Conservation (phyloP, 805 yeast species). For the Cyberlindnera xylosilytica region DNA sequence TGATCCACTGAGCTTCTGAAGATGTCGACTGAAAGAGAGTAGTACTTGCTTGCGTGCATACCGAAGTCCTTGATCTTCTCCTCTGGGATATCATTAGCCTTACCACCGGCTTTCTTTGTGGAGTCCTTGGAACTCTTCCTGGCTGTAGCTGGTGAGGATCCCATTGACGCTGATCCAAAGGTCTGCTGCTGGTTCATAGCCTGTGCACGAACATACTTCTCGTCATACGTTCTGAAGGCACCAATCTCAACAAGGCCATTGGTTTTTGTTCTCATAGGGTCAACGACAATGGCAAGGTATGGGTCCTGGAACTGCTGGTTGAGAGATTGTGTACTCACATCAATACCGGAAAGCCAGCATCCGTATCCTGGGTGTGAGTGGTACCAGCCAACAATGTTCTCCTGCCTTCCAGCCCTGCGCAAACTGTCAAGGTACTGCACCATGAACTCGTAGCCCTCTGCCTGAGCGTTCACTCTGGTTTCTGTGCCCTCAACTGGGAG, state of each 20-base stretch:
- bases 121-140: not conserved
- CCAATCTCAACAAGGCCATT: constrained; percentile 78
- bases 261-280: constrained; percentile 65
- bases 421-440: constrained; percentile 67
- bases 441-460: constrained; percentile 94
- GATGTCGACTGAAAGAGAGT: constrained; percentile 59
- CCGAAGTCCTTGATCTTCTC: constrained; percentile 66
- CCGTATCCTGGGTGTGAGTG: constrained; percentile 99
- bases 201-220: constrained; percentile 24
- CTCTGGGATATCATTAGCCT: constrained; percentile 36
- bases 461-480: constrained; percentile 90
- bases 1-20: constrained; percentile 53
- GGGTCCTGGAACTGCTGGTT: constrained; percentile 92
- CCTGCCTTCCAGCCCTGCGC: constrained; percentile 48
- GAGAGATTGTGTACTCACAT: constrained; percentile 81
- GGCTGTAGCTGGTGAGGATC: constrained; percentile 11
- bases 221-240: constrained; percentile 74
- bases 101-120: constrained; percentile 2
- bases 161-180: constrained; percentile 9
- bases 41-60: constrained; percentile 65
- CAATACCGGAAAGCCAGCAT: constrained; percentile 93
- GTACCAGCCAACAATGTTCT: constrained; percentile 93
- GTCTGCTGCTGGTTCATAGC: not conserved
- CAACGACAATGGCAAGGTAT: constrained; percentile 82
- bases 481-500: constrained; percentile 96